Evolutionary conservation across 2,329 filamentous ascomycete genomes (phyloP).

Genomic region (Claviceps sp.): DNA sequence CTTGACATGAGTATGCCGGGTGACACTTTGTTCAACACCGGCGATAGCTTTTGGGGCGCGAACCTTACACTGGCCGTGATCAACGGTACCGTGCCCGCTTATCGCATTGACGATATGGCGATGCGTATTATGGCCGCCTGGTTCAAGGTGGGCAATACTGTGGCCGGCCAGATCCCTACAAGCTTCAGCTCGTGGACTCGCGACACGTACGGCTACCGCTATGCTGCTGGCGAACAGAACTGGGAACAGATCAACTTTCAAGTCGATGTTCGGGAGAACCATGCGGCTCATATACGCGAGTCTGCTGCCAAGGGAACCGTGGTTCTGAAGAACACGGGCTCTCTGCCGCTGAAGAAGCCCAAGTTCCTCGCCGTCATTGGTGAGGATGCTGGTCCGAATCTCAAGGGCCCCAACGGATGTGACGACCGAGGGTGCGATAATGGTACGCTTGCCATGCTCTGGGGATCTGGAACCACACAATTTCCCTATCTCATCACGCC

Average conservation of each 20-base stretch:
- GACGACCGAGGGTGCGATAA: slow-evolving; percentile 47
- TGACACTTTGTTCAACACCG: slow-evolving; percentile 64
- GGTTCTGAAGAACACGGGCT: slow-evolving; percentile 71
- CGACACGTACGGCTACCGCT: slow-evolving; percentile 58
- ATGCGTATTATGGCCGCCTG: slow-evolving; percentile 65
- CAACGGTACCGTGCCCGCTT: slow-evolving; percentile 80
- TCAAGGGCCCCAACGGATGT: slow-evolving; percentile 68
- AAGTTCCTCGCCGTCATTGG: slow-evolving; percentile 67
- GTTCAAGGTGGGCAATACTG: slow-evolving; percentile 49
- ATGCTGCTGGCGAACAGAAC: slow-evolving; percentile 47
- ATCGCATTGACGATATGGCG: slow-evolving; percentile 83
- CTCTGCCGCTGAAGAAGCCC: slow-evolving; percentile 66
- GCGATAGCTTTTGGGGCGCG: slow-evolving; percentile 64
- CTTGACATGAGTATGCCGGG: slow-evolving; percentile 85
- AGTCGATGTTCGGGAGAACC: slow-evolving; percentile 69
- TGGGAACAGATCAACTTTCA: slow-evolving; percentile 63
- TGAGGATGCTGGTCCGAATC: slow-evolving; percentile 66
- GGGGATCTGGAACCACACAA: slow-evolving; percentile 63
- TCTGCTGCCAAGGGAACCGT: slow-evolving; percentile 72
- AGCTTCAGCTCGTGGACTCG: slow-evolving; percentile 85
- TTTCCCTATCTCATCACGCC: slow-evolving; percentile 69
- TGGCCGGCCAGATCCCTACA: slow-evolving; percentile 36
- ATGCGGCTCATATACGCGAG: slow-evolving; percentile 59
- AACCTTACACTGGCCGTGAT: slow-evolving; percentile 80
- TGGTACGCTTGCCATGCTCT: slow-evolving; percentile 59